Percentiles rank a stretch among this genome's conserved stretches.
phyloP scores from a whole-genome alignment of 768 basidiomycete genomes.

The Lactifluus hygrophoroides region DNA sequence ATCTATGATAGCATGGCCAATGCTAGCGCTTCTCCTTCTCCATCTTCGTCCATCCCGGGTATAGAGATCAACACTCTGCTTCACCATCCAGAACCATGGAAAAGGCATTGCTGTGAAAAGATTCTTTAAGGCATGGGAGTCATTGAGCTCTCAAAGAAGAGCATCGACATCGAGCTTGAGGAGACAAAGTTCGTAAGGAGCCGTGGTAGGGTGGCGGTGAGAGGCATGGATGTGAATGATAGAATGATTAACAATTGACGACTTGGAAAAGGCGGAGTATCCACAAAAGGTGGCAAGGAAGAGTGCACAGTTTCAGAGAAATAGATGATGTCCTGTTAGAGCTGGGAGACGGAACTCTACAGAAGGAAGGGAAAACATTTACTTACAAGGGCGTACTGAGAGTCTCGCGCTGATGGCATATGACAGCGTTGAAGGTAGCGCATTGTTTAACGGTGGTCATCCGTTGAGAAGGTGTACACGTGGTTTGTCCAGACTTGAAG shows the following conservation, averaged over 20 bases:
- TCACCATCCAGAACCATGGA: constrained; percentile 62
- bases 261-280: constrained; percentile 93
- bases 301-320: constrained; percentile 76
- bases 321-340: neutral
- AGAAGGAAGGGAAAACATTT: constrained; percentile 2
- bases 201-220: constrained; percentile 71
- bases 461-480: constrained; percentile 77
- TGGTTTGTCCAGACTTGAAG: no score
- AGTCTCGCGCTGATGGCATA: constrained; percentile 86
- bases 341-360: neutral
- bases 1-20: no score
- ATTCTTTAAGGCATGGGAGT: constrained; percentile 71
- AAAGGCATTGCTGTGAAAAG: constrained; percentile 63
- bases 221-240: constrained; percentile 84
- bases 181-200: constrained; percentile 71
- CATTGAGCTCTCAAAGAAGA: constrained; percentile 84
- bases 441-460: constrained; percentile 96
- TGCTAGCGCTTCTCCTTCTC: constrained; percentile 43
- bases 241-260: constrained; percentile 91
- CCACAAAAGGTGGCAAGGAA: constrained; percentile 83
- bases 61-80: constrained; percentile 50
- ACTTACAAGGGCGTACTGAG: constrained; percentile 76
- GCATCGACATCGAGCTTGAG: constrained; percentile 78
- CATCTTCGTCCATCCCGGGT: constrained; percentile 45
- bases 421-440: constrained; percentile 95